Evolutionary conservation across 345 rosid species (phyloP).

Genomic region (Arabidopsis thaliana): TAIR10.1 NC_003076.8:6642001-6642500

Average conservation of each 20-base stretch:
- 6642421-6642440: constrained; percentile 2
- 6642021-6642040: constrained; percentile 17
- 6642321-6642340: constrained; percentile 70
- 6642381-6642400: constrained; percentile 52
- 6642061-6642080: constrained; percentile 34
- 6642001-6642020: constrained; percentile 15
- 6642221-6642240: neutral
- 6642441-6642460: neutral
- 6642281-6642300: neutral
- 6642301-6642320: constrained; percentile 41
- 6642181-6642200: constrained; percentile 66
- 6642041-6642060: constrained; percentile 32
- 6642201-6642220: constrained; percentile 51
- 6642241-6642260: constrained; percentile 14
- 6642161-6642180: constrained; percentile 83
- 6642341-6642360: constrained; percentile 83
- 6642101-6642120: constrained; percentile 33
- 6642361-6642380: constrained; percentile 70
- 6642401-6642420: constrained; percentile 1
- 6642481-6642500: constrained; percentile 63
- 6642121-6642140: constrained; percentile 57
- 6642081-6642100: constrained; percentile 5
- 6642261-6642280: constrained; percentile 3
- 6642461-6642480: constrained; percentile 78
- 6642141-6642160: constrained; percentile 69